These are phyloP conservation scores for Fusarium sp. DNA, from an alignment of 2,329 filamentous ascomycete genomes.

Conservation along the genomic window DNA sequence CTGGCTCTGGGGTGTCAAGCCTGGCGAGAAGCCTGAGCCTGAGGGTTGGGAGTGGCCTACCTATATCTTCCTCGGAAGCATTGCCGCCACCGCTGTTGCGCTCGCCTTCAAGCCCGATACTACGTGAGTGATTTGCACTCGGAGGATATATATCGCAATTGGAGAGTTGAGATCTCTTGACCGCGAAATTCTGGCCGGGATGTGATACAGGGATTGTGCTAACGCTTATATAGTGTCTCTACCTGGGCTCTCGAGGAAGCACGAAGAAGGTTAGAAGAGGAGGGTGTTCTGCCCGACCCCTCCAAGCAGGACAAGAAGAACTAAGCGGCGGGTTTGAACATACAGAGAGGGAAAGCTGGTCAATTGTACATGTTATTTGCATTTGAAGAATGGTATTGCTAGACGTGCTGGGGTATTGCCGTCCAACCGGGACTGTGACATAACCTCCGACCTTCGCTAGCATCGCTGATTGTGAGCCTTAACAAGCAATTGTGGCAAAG, in stretches of 20 bases:
- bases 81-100: conserved; percentile 78
- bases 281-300: conserved; percentile 91
- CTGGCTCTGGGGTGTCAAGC: conserved; percentile 94
- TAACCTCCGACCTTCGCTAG: conserved; percentile 7
- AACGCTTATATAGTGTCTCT: conserved; percentile 79
- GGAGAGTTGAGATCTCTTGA: neutral
- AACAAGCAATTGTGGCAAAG: conserved; percentile 31
- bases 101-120: conserved; percentile 99
- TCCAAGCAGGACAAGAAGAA: conserved; percentile 68
- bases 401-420: conserved; percentile 42
- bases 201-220: conserved; percentile 39
- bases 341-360: conserved; percentile 23
- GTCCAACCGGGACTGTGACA: conserved; percentile 27
- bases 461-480: conserved; percentile 26
- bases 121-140: conserved; percentile 74
- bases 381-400: conserved; percentile 43
- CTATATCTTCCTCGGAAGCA: conserved; percentile 84
- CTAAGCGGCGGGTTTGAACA: conserved; percentile 37
- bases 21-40: conserved; percentile 93
- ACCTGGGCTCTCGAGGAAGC: conserved; percentile 99
- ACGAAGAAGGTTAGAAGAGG: conserved; percentile 90
- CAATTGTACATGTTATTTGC: conserved; percentile 41
- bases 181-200: neutral
- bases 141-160: neutral
- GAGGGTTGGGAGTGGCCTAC: conserved; percentile 95